Evolutionary conservation across 108 stramenopile species (phyloP), one percentile per base, ranked within the genome.

Genomic region (Fragilariopsis cylindrus): DNA sequence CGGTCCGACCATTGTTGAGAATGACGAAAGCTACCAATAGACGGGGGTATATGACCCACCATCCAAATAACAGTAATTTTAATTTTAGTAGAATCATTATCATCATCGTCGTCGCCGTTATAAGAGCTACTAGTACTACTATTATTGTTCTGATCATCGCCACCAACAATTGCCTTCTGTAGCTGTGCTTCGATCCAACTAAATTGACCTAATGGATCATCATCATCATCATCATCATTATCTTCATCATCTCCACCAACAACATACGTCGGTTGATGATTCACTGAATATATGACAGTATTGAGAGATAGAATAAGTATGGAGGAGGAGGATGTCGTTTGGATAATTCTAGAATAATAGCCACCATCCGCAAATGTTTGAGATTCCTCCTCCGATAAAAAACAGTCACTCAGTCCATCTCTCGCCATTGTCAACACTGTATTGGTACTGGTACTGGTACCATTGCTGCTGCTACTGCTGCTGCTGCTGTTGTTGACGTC

Each of bases 191-290:
- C 69, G 64, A 89, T 63, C 91, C 91, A 92, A 8, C 49, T 39
- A 56, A 92, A 90, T 65, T 92, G 91, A 21, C 69, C 77, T 0
- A 86, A 81, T 0, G 91, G 90, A 74, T 92, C 91, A 47, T 83
- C 79, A 48, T 19, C 41, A 55, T 83, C 44, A 16, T 46, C 13
- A n/a, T 74, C 55, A 6, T 68, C 52, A 11, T 5, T 1, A 8
- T 62, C 60, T 8, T 4, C 57, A 21, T 1, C 58, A 40, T 21
- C 41, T 21, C 41, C 57, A 0, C 0, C 4, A 5, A 30, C 58
- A n/a, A 21, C 19, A 4, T 43, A n/a, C n/a, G n/a, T 7, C 7
- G 90, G 88, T 7, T 66, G 41, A 66, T 79, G 76, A 13, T 65
- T 58, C 15, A 66, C 66, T 9, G 86, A 80, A 67, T 89, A 92